Conservation (phyloP, 2,329 filamentous ascomycete genomes). For the Pseudocercospora eumusae region DNA sequence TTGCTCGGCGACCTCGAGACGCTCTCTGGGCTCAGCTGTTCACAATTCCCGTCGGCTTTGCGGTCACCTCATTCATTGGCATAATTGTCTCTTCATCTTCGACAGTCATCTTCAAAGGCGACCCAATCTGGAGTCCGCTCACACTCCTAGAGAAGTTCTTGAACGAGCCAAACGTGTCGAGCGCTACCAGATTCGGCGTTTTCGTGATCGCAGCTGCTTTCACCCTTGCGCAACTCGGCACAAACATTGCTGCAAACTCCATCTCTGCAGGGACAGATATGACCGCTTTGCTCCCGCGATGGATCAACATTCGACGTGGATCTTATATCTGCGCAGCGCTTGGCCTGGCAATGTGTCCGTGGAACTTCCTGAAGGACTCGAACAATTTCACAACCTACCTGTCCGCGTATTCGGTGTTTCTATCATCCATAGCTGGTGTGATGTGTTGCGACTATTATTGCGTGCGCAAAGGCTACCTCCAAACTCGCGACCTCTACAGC, state of each 20-base stretch:
- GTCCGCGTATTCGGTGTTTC: slow-evolving; percentile 87
- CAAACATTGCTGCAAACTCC: slow-evolving; percentile 58
- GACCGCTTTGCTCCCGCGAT: slow-evolving; percentile 55
- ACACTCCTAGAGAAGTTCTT: slow-evolving; percentile 9
- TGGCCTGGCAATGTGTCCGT: slow-evolving; percentile 84
- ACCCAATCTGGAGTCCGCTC: slow-evolving; percentile 4
- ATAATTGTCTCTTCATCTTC: slow-evolving; percentile 50
- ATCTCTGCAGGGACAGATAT: slow-evolving; percentile 58
- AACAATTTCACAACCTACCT: slow-evolving; percentile 92
- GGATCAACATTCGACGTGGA: slow-evolving; percentile 73
- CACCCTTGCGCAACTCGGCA: slow-evolving; percentile 57
- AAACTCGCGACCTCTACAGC: slow-evolving; percentile 77
- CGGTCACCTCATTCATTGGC: slow-evolving; percentile 69
- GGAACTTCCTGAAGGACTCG: slow-evolving; percentile 70
- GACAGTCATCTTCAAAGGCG: slow-evolving; percentile 7
- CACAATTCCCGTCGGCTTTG: slow-evolving; percentile 53
- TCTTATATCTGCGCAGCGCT: slow-evolving; percentile 80
- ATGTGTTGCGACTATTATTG: slow-evolving; percentile 82
- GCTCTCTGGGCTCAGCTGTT: slow-evolving; percentile 77
- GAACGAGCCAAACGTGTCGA: not conserved
- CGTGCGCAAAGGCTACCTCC: slow-evolving; percentile 78
- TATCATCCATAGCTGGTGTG: slow-evolving; percentile 91
- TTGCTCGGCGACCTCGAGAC: slow-evolving; percentile 72
- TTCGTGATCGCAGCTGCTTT: slow-evolving; percentile 52
- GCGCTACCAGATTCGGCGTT: slow-evolving; percentile 49